These are phyloP conservation scores for Neoboletus magnificus DNA, from an alignment of 768 basidiomycete species.

Conservation along the genomic window DNA sequence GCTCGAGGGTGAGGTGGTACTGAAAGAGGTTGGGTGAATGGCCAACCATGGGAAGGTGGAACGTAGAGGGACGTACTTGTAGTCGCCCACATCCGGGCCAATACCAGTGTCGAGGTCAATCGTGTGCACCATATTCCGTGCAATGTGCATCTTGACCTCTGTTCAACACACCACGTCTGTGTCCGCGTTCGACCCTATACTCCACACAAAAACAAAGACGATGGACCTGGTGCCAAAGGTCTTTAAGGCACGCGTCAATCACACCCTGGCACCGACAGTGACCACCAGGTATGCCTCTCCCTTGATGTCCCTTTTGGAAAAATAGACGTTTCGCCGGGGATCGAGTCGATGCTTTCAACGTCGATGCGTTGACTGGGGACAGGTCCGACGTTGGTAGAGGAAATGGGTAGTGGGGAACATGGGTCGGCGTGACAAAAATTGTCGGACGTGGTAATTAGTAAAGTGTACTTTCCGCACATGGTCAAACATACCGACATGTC, in stretches of 20 bases:
- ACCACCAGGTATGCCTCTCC: slow-evolving; percentile 92
- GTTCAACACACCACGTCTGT: not conserved
- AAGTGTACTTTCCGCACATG: not conserved
- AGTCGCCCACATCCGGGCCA: slow-evolving; percentile 97
- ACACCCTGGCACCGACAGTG: slow-evolving; percentile 90
- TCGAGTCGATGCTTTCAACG: slow-evolving; percentile 91
- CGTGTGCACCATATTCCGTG: slow-evolving; percentile 53
- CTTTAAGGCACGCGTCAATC: slow-evolving; percentile 93
- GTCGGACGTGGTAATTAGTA: slow-evolving; percentile 6
- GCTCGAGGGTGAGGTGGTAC: too few relatives aligned
- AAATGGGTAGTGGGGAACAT: slow-evolving; percentile 2
- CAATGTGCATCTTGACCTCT: slow-evolving; percentile 50
- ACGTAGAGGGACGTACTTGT: slow-evolving; percentile 66
- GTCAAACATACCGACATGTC: too few relatives aligned
- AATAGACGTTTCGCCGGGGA: slow-evolving; percentile 78
- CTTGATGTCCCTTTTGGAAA: slow-evolving; percentile 83
- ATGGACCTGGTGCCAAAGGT: slow-evolving; percentile 65
- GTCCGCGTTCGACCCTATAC: not conserved
- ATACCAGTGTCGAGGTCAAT: slow-evolving; percentile 96
- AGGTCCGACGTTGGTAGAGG: slow-evolving; percentile 72
- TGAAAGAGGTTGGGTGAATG: slow-evolving; percentile 6
- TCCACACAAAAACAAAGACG: not conserved
- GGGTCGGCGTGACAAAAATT: not conserved
- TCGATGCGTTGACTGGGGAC: slow-evolving; percentile 80
- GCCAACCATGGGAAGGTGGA: not conserved